Percentiles rank a stretch among this genome's conserved stretches.
These are phyloP conservation scores for Starmerella cellae DNA, from an alignment of 805 yeast genomes.

Conservation along the genomic window DNA sequence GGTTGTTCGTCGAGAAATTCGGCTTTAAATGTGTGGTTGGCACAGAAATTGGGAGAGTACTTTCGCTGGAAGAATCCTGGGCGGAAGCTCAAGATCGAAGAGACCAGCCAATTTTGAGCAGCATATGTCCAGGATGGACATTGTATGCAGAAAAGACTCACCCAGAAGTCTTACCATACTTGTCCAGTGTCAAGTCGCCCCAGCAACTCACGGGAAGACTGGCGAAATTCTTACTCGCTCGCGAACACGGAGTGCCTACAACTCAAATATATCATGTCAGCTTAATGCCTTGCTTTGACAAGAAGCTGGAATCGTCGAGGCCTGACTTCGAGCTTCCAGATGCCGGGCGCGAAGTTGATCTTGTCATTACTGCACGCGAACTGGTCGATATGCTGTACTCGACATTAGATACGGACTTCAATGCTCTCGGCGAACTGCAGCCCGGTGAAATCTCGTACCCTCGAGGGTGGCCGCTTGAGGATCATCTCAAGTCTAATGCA, in stretches of 20 bases:
- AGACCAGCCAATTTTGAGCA: conserved; percentile 44
- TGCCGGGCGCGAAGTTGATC: conserved; percentile 59
- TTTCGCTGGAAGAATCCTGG: conserved; percentile 42
- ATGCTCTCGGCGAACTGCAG: conserved; percentile 6
- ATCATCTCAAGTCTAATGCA: conserved; percentile 57
- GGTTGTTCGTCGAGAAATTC: conserved; percentile 45
- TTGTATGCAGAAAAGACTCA: conserved; percentile 92
- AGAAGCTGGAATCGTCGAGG: conserved; percentile 86
- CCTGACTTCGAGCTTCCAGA: conserved; percentile 49
- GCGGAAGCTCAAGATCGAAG: conserved; percentile 29
- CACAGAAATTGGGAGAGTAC: conserved; percentile 63
- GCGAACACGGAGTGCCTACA: conserved; percentile 25
- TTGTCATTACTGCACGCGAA: conserved; percentile 88
- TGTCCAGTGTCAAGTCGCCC: conserved; percentile 72
- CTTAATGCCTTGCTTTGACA: conserved; percentile 95
- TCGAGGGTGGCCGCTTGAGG: conserved; percentile 44
- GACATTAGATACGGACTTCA: conserved; percentile 27
- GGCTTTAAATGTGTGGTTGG: conserved; percentile 72
- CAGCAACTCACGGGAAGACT: conserved; percentile 84
- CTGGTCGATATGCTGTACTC: conserved; percentile 58
- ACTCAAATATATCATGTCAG: conserved; percentile 60
- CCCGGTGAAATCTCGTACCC: conserved; percentile 30
- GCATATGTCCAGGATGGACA: conserved; percentile 93
- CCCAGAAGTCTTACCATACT: conserved; percentile 58
- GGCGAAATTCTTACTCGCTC: conserved; percentile 40